These are phyloP conservation scores for Beauveria australis DNA, from an alignment of 2,329 filamentous ascomycete genomes.

Conservation along the genomic window DNA sequence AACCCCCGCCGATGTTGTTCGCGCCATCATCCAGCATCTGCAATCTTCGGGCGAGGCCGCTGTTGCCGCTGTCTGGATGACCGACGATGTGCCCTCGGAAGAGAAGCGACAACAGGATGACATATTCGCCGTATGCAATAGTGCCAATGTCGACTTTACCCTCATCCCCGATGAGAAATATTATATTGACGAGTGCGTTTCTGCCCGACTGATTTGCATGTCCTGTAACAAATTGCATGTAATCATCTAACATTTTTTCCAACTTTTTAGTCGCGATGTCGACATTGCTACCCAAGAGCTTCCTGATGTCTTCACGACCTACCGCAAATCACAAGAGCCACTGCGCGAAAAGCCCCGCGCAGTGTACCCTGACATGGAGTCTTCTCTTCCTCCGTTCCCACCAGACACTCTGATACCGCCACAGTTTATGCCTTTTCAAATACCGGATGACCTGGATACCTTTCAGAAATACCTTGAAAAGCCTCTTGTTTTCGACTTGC, in stretches of 20 bases:
- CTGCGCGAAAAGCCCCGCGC: slow-evolving; percentile 56
- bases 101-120: slow-evolving; percentile 56
- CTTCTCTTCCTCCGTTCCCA: slow-evolving; percentile 50
- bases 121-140: slow-evolving; percentile 44
- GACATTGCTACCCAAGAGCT: slow-evolving; percentile 52
- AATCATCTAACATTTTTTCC: not conserved
- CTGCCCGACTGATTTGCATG: not conserved
- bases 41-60: slow-evolving; percentile 28
- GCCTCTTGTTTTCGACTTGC: slow-evolving; percentile 47
- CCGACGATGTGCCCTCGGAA: slow-evolving; percentile 59
- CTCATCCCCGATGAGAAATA: slow-evolving; percentile 71
- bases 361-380: slow-evolving; percentile 42
- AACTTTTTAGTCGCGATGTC: slow-evolving; percentile 51
- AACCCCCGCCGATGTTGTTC: slow-evolving; percentile 48
- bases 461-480: slow-evolving; percentile 47
- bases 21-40: slow-evolving; percentile 45
- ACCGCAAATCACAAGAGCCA: slow-evolving; percentile 65
- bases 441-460: slow-evolving; percentile 46
- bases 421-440: slow-evolving; percentile 54
- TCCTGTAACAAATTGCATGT: not conserved
- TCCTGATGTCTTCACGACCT: slow-evolving; percentile 68
- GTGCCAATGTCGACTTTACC: slow-evolving; percentile 50
- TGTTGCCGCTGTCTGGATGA: slow-evolving; percentile 64
- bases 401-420: slow-evolving; percentile 39
- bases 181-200: slow-evolving; percentile 65